phyloP scores from a whole-genome alignment of 1,139 yeast genomes.

The Meyerozyma elateridarum region DNA sequence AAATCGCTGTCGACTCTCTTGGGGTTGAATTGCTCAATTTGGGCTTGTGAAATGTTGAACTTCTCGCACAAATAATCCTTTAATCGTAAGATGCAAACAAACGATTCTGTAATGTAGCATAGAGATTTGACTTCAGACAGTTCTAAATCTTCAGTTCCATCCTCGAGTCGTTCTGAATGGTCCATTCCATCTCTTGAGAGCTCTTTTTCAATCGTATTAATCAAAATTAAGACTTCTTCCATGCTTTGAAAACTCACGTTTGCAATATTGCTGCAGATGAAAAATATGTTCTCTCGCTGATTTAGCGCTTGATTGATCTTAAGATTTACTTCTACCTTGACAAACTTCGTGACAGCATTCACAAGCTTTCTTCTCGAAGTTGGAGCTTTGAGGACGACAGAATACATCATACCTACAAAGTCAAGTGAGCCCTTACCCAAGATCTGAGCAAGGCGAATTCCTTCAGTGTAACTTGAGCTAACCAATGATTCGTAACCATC shows the following conservation, averaged over 20 bases:
- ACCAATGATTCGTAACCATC: conserved; percentile 68
- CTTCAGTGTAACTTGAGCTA: conserved; percentile 61
- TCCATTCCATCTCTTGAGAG: conserved; percentile 30
- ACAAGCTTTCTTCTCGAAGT: conserved; percentile 45
- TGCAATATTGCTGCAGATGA: conserved; percentile 34
- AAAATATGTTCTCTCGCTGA: conserved; percentile 29
- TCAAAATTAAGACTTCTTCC: conserved; percentile 31
- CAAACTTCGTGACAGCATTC: conserved; percentile 22
- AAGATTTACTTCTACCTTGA: conserved; percentile 15
- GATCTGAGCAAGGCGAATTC: conserved; percentile 47
- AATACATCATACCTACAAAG: conserved; percentile 30
- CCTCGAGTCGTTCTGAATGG: conserved; percentile 19
- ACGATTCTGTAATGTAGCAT: conserved; percentile 16
- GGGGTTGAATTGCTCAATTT: conserved; percentile 22
- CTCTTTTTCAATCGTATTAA: conserved; percentile 15
- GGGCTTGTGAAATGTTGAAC: conserved; percentile 20
- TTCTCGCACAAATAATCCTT: conserved; percentile 17
- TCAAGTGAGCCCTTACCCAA: conserved; percentile 33
- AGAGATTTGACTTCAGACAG: conserved; percentile 12
- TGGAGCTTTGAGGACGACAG: conserved; percentile 38
- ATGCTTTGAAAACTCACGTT: conserved; percentile 29
- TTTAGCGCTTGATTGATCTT: conserved; percentile 12
- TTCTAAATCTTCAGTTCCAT: conserved; percentile 9
- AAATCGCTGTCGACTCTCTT: conserved; percentile 23
- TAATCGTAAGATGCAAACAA: conserved; percentile 19